Base-by-base conservation (phyloP, 108 stramenopile species). In the Nannochloropsis oceanica region DNA sequence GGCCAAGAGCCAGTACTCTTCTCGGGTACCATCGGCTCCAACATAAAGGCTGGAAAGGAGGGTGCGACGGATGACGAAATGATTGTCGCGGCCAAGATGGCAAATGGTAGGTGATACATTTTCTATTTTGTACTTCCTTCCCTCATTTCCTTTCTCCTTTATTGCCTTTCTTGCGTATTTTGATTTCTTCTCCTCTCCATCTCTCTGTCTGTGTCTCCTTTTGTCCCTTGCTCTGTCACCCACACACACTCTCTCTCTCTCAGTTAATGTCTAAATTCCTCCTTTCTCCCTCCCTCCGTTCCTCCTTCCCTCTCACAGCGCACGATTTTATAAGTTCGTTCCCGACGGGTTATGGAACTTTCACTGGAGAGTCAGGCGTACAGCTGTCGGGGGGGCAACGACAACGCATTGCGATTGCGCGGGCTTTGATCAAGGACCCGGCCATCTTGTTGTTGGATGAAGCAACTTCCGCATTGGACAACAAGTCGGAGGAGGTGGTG, bases 391-490 rank as follows among this genome's bases (percentile, higher is more conserved):
- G 88, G n/a, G 88, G 88, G 25, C 82, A 89, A 27, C 50, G 83
- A 26, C 88, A 89, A 44, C 84, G 85, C 12, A 85, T 89, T 25
- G 13, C 85, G 22, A 82, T 85, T 25, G 87, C 87, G 43, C 43
- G 87, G 25, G 87, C 87, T 27, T 26, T 85, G 25, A 12, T 87
- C 13, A 27, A 43, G 8, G 85, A 94, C 73, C 95, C 95, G 14
- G 90, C 90, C 44, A 88, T 97, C 25, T 86, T 98, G 8, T 84
- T 98, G 20, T 90, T 97, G 14, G 97, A 96, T 87, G 96, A 97
- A 89, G 95, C 94, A 44, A 96, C 94, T 44, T 92, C 89, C 27
- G 95, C 95, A 25, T 90, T 97, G 14, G 97, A 96, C 89, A 88
- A 89, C 24, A 93, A 95, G 80, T 82, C 82, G 14, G 92, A 92